Conservation (phyloP, 768 basidiomycete species). For the Galerina marginata region DNA sequence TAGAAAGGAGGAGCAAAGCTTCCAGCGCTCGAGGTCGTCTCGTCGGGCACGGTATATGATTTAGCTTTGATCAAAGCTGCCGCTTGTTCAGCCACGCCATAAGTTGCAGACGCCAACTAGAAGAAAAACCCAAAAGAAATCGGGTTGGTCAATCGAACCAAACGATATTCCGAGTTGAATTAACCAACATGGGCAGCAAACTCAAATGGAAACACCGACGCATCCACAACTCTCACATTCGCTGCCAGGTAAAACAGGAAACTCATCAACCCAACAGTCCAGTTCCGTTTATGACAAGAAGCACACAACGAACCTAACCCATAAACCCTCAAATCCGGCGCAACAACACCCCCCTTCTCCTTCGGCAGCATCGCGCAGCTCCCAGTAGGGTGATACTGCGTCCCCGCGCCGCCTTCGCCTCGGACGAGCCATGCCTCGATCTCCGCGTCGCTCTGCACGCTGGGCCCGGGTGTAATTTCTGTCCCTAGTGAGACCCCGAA, state of each 20-base stretch:
- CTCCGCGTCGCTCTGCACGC: conserved; percentile 56
- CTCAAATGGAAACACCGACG: conserved; percentile 58
- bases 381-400: conserved; percentile 61
- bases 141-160: background rate
- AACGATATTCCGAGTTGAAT: too few relatives aligned
- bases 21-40: too few relatives aligned
- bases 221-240: conserved; percentile 65
- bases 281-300: background rate
- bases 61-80: conserved; percentile 25
- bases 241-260: conserved; percentile 17
- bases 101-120: conserved; percentile 34
- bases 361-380: conserved; percentile 38
- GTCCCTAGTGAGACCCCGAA: conserved; percentile 41
- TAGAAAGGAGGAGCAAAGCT: too few relatives aligned
- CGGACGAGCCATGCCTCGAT: conserved; percentile 53
- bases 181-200: conserved; percentile 37
- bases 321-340: conserved; percentile 34
- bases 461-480: conserved; percentile 30
- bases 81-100: conserved; percentile 35
- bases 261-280: background rate
- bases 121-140: background rate
- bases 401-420: conserved; percentile 38
- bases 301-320: conserved; percentile 28
- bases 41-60: conserved; percentile 16
- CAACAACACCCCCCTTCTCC: conserved; percentile 36